A percentile compares a stretch with the other conserved stretches of the same genome.
phyloP scores from a whole-genome alignment of 2,329 filamentous ascomycete genomes.

The Peltaster fructicola region DNA sequence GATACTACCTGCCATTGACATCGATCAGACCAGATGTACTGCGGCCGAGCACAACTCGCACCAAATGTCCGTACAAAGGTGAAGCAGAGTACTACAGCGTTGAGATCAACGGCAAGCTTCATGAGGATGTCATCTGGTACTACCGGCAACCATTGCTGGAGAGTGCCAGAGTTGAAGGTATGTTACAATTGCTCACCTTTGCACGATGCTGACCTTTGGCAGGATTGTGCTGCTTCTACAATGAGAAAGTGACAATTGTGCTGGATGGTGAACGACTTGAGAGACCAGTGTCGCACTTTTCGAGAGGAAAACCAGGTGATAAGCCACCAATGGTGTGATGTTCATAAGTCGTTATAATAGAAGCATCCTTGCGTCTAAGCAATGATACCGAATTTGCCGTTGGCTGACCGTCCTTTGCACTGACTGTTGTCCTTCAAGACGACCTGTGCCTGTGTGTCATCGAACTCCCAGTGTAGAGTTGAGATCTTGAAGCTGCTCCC shows the following conservation, averaged over 20 bases:
- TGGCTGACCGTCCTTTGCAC: no score
- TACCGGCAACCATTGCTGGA: conserved; percentile 41
- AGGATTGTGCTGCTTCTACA: conserved; percentile 40
- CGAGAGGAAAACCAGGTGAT: no score
- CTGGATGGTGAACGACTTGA: conserved; percentile 20
- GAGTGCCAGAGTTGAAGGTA: conserved; percentile 36
- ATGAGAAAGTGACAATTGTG: conserved; percentile 51
- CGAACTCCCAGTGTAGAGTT: no score
- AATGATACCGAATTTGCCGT: no score
- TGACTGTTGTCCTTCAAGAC: no score
- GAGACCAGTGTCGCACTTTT: conserved; percentile 17
- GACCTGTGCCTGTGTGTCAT: no score
- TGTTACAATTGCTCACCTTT: conserved; percentile 1
- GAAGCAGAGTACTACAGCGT: conserved; percentile 45
- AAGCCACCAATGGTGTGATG: no score
- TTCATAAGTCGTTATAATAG: no score
- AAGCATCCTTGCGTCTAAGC: no score
- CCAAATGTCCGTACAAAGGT: conserved; percentile 50
- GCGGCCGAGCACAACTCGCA: conserved; percentile 33
- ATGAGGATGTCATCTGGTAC: conserved; percentile 43
- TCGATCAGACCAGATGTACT: conserved; percentile 31
- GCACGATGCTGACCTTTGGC: not conserved
- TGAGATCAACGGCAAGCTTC: conserved; percentile 26
- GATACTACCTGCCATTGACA: conserved; percentile 42
- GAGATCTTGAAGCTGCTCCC: no score